Evolutionary conservation across 805 yeast genomes (phyloP), one percentile per base, ranked within the genome.

Genomic region (Monosporozyma aerobia): DNA sequence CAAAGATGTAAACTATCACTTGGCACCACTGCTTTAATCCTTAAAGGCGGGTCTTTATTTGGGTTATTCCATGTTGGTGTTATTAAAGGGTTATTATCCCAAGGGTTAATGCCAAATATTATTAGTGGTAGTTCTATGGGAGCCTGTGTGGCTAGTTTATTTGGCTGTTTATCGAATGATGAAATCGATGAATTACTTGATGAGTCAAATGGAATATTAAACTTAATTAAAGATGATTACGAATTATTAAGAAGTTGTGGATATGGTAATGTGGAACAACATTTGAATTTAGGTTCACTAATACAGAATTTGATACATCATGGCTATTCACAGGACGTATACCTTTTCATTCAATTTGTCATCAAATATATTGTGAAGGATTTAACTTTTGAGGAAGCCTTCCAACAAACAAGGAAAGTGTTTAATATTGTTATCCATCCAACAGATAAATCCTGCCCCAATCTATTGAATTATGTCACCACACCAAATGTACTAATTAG

Each of bases 41-140:
- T 94, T 27, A 97, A 94, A 69, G 99, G 99, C 30, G 98, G 99
- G 2, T 86, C 97, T 0, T 71, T 94, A 23, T 94, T 92, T 71
- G 98, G 99, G 0, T 72, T 94, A 56, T 90, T 96, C 61, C 99
- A 94, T 67, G 65, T 94, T 37, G 99, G 99, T 1, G 96, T 90
- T 1, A 87, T 92, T 8, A 85, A 85, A 56, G 92, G 94, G 0
- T 73, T 94, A n/a, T 79, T 84, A 55, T 77, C 78, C 57, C 82
- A 85, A 56, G 84, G 86, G 1, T 70, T 90, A 40, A 72, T 94
- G 50, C 99, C 99, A 0, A 72, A 85, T 44, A 86, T 94, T 2
- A 81, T 92, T 23, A 87, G 92, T 6, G 99, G 99, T 0, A 85
- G 90, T 53, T 94, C 97, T 0, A 86, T 89, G 55, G 99, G 99